Conservation (phyloP, 2,329 filamentous ascomycete genomes). For the Pestalotiopsis sp. region DNA sequence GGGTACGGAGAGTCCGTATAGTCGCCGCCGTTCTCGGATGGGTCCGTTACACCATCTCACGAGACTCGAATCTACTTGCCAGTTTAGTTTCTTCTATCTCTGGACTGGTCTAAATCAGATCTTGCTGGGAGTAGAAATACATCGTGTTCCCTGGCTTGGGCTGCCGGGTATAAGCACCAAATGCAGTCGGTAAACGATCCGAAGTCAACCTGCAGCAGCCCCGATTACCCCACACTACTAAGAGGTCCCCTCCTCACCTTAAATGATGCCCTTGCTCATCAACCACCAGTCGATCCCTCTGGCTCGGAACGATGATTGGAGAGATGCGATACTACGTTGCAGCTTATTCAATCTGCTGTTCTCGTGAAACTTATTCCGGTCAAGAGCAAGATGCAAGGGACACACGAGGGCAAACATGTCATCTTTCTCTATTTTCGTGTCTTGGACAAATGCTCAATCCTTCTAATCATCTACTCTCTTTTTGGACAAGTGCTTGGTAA, state of each 20-base stretch:
- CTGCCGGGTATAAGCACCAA: background rate
- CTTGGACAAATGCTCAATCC: background rate
- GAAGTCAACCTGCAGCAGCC: background rate
- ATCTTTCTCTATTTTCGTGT: background rate
- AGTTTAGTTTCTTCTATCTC: too few species aligned
- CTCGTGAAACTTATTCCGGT: background rate
- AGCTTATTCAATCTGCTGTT: background rate
- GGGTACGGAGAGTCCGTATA: background rate
- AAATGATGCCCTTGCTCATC: background rate
- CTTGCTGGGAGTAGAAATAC: too few species aligned
- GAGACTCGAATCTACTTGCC: background rate
- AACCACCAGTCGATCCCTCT: background rate
- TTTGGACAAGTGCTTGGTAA: background rate
- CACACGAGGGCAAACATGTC: background rate
- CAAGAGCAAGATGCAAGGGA: background rate
- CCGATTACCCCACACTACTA: background rate
- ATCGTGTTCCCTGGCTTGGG: too few species aligned
- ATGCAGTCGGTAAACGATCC: background rate
- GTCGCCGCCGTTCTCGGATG: background rate
- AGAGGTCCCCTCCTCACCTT: background rate
- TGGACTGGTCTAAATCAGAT: too few species aligned
- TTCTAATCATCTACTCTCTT: background rate
- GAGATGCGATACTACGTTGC: background rate
- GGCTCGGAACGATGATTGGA: background rate
- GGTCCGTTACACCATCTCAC: background rate